Evolutionary conservation across 1,284 basidiomycete genomes (phyloP).

Genomic region (Malassezia psittaci): DNA sequence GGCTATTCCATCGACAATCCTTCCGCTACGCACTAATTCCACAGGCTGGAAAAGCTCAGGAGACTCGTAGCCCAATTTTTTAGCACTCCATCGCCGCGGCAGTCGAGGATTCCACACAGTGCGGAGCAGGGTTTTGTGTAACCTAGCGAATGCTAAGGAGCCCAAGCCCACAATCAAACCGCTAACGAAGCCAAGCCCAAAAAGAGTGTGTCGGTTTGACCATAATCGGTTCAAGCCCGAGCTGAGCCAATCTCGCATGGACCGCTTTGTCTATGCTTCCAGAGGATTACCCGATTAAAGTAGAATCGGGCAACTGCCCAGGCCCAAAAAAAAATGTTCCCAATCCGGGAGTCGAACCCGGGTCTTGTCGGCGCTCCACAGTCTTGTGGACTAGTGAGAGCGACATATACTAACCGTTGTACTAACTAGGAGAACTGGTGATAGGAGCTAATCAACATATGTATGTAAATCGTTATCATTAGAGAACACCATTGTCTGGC

Average conservation of each 20-base stretch:
- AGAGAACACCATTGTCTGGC: too few relatives aligned
- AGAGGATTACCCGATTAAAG: not conserved
- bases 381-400: conserved; percentile 9
- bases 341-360: conserved; percentile 23
- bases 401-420: conserved; percentile 24
- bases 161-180: conserved; percentile 34
- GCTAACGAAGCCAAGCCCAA: conserved; percentile 31
- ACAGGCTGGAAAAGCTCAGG: conserved; percentile 23
- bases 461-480: too few relatives aligned
- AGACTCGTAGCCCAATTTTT: conserved; percentile 23
- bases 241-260: too few relatives aligned
- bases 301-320: not conserved
- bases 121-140: conserved; percentile 2
- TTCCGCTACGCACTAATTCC: conserved; percentile 2
- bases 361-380: conserved; percentile 20
- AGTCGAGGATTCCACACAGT: conserved; percentile 22
- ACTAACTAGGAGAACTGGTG: conserved; percentile 18
- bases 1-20: conserved; percentile 2
- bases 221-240: too few relatives aligned
- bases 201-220: conserved; percentile 4
- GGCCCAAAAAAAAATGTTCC: conserved; percentile 9
- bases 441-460: not conserved
- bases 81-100: conserved; percentile 14
- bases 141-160: conserved; percentile 6
- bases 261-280: too few relatives aligned